Conservation (phyloP, 1,284 basidiomycete species). For the Ustanciosporium gigantosporum region DNA sequence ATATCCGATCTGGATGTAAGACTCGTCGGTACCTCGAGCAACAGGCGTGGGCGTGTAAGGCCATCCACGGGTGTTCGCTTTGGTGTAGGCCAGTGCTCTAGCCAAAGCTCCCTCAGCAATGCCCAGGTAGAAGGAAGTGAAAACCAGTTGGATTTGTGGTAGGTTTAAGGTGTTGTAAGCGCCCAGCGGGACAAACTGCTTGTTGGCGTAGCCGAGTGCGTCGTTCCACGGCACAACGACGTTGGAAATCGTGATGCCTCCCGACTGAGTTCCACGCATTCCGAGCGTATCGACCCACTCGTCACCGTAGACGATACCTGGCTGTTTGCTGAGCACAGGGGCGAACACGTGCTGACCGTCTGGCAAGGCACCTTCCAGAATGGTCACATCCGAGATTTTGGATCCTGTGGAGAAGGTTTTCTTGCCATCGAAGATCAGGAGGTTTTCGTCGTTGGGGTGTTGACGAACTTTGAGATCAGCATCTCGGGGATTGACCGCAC, state of each 20-base stretch:
- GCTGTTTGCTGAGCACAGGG: slow-evolving; percentile 49
- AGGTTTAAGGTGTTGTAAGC: slow-evolving; percentile 59
- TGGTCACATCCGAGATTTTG: slow-evolving; percentile 59
- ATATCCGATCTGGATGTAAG: slow-evolving; percentile 60
- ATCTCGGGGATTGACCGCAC: slow-evolving; percentile 61
- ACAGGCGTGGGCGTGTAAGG: slow-evolving; percentile 52
- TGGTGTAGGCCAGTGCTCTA: slow-evolving; percentile 53
- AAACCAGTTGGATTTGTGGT: slow-evolving; percentile 59
- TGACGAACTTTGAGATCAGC: slow-evolving; percentile 50
- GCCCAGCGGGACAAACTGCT: slow-evolving; percentile 50
- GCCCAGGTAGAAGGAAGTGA: slow-evolving; percentile 61
- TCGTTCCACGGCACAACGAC: slow-evolving; percentile 52
- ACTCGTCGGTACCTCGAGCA: slow-evolving; percentile 51
- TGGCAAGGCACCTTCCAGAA: slow-evolving; percentile 56
- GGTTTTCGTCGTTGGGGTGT: slow-evolving; percentile 39
- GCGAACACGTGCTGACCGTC: slow-evolving; percentile 57
- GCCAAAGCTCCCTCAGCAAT: slow-evolving; percentile 58
- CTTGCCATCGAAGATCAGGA: slow-evolving; percentile 55
- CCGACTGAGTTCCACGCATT: slow-evolving; percentile 58
- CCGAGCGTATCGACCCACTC: slow-evolving; percentile 62
- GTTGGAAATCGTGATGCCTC: slow-evolving; percentile 52
- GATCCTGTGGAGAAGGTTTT: slow-evolving; percentile 61
- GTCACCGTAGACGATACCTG: slow-evolving; percentile 58
- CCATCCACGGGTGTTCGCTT: slow-evolving; percentile 58
- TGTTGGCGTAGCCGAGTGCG: slow-evolving; percentile 50